Base-by-base conservation (phyloP, 129 eudicot genomes). In the Tagetes erecta region DNA sequence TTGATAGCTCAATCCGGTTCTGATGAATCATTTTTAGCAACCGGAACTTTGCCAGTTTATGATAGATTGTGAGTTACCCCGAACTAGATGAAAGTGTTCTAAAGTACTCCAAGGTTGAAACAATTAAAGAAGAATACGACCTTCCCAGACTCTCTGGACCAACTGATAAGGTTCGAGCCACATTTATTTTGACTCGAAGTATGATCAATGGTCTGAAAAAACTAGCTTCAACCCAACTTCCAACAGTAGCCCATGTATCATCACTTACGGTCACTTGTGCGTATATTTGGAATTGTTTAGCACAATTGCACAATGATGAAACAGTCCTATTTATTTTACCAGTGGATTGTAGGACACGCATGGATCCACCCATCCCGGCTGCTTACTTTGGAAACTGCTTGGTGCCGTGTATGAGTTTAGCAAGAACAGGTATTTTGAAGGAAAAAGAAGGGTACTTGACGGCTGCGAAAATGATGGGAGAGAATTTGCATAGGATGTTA, bases 91-190 rank as follows among this genome's bases (percentile, higher is more conserved):
- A 56, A 56, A 56, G 35, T 30, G 27, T 6, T 56, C 4, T 56
- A 56, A 30, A 27, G 63, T 1, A 7, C 1, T 1, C 11, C 0
- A 30, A 56, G 37, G 13, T 56, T 31, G 63, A 56, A 30, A 27
- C 12, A 0, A 27, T 56, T 56, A 7, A 56, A 1, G 37, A 56
- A 56, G 37, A 27, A 1, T 56, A 56, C 12, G 8, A 56, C 6
- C 12, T 56, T 30, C 37, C 37, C 7, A 56, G 63, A 56, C 63
- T 56, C 30, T 56, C 13, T 27, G 63, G 63, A 56, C 63, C 63
- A 56, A 56, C 63, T 7, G 63, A 56, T 56, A 30, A 56, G 63
- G 63, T 56, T 56, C 63, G 37, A 56, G 63, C 63, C 63, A 56
- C 63, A 6, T 56, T 56, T 56, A 30, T 56, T 5, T 56, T 56